These are phyloP conservation scores for Saccharomycopsis vini DNA, from an alignment of 805 yeast species.

Conservation along the genomic window DNA sequence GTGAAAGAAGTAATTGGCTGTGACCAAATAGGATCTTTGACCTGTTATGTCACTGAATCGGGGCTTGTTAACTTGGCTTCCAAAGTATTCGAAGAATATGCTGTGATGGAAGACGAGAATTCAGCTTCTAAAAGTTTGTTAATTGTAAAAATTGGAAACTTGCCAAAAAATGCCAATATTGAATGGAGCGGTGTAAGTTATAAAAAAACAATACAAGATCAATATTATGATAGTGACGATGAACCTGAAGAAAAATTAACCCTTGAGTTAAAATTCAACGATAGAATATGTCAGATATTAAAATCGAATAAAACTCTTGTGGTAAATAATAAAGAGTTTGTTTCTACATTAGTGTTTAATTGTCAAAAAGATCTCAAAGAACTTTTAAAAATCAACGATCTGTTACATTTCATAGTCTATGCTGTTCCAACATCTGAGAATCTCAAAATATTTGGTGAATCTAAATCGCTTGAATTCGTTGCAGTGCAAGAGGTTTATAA, in stretches of 20 bases:
- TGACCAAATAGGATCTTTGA: conserved; percentile 34
- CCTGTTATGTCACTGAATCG: conserved; percentile 45
- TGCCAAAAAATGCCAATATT: conserved; percentile 57
- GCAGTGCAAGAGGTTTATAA: conserved; percentile 14
- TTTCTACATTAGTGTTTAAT: conserved; percentile 6
- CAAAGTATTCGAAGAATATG: conserved; percentile 2
- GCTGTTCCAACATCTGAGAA: background rate
- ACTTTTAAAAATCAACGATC: background rate
- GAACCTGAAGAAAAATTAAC: conserved; percentile 20
- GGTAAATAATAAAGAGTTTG: conserved; percentile 12
- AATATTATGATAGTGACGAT: conserved; percentile 28
- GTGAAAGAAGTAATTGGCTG: conserved; percentile 50
- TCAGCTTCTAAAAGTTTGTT: conserved; percentile 28
- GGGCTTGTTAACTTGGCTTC: conserved; percentile 19
- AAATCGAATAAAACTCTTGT: conserved; percentile 3
- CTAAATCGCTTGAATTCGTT: conserved; percentile 11
- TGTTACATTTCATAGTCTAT: conserved; percentile 11
- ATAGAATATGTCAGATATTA: background rate
- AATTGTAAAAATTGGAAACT: conserved; percentile 43
- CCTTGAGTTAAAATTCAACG: background rate
- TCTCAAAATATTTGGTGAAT: background rate
- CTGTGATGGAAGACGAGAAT: background rate
- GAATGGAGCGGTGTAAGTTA: conserved; percentile 71
- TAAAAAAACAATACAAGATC: conserved; percentile 26
- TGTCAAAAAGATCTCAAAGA: background rate